Base-by-base conservation (phyloP, 2,329 filamentous ascomycete genomes). In the Metarhizium robertsii region DNA sequence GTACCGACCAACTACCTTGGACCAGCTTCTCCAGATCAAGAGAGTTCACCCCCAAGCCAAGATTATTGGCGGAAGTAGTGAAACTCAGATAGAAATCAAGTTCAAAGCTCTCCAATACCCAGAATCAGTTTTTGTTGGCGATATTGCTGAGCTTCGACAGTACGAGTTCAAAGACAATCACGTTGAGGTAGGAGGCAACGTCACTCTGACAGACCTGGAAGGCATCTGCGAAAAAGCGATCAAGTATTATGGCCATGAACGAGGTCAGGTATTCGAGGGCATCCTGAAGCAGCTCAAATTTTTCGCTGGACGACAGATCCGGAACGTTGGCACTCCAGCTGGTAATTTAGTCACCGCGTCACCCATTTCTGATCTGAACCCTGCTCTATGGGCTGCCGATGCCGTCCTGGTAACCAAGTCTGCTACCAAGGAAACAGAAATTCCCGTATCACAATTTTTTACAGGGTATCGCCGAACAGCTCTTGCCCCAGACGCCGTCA, bases 41-140 rank as follows among this genome's bases (percentile, higher is more conserved):
- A 85, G 79, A 63, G 84, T 81, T 0, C 86, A 90, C 61, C 92
- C 92, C 0, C 84, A 86, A 30, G 90, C 92, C 4, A 99, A 97
- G 71, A 84, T 99, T 58, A 96, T 99, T 58, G 92, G 91, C 52
- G 94, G 94, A 58, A 96, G 91, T 68, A 95, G 92, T 2, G 94
- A 99, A 71, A 97, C 92, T 0, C 94, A 97, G 71, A 97, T 99
- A 58, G 94, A 99, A 72, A 88, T 95, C 73, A 96, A 96, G 72
- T 97, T 99, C 80, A 97, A 97, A 74, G 90, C 87, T 1, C 83
- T 96, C 77, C 82, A 91, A 63, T 97, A 97, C 67, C 86, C 87
- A 4, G 84, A 89, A 1, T 96, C 92, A 0, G 88, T 99, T 0
- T 97, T 87, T 61, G 88, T 97, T 10, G 92, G 92, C 11, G 94